A percentile compares a stretch with the other conserved stretches of the same genome.
phyloP scores from a whole-genome alignment of 257 asterid species.

The Ajuga chamaepitys region DNA sequence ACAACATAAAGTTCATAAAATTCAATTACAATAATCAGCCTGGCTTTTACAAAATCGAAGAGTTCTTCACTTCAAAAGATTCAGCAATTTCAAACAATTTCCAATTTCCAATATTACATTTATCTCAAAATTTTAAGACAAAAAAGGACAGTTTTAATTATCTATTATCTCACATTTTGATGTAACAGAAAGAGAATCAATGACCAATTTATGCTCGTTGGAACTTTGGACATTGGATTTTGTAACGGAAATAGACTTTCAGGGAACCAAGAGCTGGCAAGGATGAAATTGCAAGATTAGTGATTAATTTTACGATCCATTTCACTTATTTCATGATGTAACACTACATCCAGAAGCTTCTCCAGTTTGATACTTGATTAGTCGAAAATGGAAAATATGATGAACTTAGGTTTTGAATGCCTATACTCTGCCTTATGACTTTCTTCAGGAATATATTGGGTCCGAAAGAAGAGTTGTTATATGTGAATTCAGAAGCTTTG shows the following conservation, averaged over 20 bases:
- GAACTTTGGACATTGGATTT: too few species aligned
- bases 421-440: background rate
- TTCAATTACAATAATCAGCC: background rate
- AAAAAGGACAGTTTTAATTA: too few species aligned
- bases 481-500: background rate
- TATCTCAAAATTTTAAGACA: too few species aligned
- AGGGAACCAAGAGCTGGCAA: background rate
- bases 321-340: background rate
- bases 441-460: background rate
- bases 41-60: background rate
- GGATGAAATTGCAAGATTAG: background rate
- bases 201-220: too few species aligned
- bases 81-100: background rate
- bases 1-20: background rate
- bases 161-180: too few species aligned
- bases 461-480: background rate
- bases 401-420: background rate
- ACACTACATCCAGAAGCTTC: background rate
- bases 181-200: too few species aligned
- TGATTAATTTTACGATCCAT: background rate
- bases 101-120: too few species aligned
- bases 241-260: background rate
- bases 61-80: background rate
- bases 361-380: background rate
- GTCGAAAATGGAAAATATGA: background rate